Evolutionary conservation across 495 filamentous ascomycete genomes (phyloP), one percentile per base, ranked within the genome.

Genomic region (Aspergillus wentii): DNA sequence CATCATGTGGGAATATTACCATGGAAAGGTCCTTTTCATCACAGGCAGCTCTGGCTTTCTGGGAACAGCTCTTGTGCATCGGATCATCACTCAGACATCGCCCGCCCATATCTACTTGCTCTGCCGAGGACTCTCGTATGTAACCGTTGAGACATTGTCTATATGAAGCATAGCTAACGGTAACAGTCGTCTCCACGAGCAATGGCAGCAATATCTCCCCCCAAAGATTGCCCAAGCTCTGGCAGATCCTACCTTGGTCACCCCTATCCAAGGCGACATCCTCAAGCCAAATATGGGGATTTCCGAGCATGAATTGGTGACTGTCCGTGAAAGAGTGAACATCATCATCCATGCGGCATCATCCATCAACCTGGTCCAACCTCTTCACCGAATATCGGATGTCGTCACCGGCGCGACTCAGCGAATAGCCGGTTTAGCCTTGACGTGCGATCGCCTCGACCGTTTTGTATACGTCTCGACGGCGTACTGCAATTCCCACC

Each of bases 291-390:
- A 35, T 4, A n/a, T 46, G 9, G 48, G 40, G 0, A 3, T 46
- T 3, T 3, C 25, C 2, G 14, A 20, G 8, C 6, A 20, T 4
- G 18, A 27, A 2, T 4, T 31, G 17, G 7, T 40, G 0, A 17
- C 17, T 1, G 17, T 50, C 2, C 29, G 11, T n/a, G 18, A 33
- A 6, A 3, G n/a, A 9, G 35, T 43, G 10, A 16, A 45, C 8
- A 44, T 55, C 7, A 38, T 52, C 5, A 46, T 59, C n/a, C 55
- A 59, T 30, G 40, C 38, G 1, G 48, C 51, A 1, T 56, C 45
- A 4, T 50, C 51, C 2, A 55, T 56, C 28, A 59, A 51, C 21
- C 34, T 59, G 2, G 17, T 16, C 2, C 21, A 34, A 4, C 26
- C 40, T 3, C 34, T 52, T 4, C 4, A 14, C 1, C 19, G 27